Evolutionary conservation across 306 rosid species (phyloP), one percentile per base, ranked within the genome.

Genomic region (Bauhinia variegata): DNA sequence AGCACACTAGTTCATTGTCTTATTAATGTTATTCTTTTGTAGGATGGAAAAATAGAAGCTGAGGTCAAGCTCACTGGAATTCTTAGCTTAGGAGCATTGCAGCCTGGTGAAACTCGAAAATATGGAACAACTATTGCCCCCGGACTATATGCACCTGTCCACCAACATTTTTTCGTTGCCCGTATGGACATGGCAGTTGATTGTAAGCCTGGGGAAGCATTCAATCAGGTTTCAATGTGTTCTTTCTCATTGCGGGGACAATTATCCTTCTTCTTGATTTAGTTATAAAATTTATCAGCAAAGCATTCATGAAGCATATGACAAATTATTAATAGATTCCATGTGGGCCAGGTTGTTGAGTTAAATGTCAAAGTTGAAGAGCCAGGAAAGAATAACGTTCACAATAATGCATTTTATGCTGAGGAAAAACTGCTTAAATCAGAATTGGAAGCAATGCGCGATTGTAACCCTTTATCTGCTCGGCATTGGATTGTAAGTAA

Each of bases 111-210:
- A 82, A 82, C 80, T 63, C 80, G 96, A 59, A 89, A 86, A 74
- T 89, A 89, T 65, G 96, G 96, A 43, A 89, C 96, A 65, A 89
- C 87, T 36, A 89, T 89, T 71, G 96, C 92, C 6, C 96, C 92
- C 46, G 96, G 96, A 53, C 70, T 89, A 54, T 89, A 89, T 66
- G 96, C 92, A 0, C 96, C 92, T 58, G 92, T 89, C 63, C 88
- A 89, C 79, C 96, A 86, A 68, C 96, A 89, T 74, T 86, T 89
- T 60, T 86, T 86, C 62, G 96, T 88, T 54, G 96, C 96, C 54
- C 91, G 96, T 37, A 82, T 88, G 92, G 89, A 88, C 83, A 88
- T 88, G 96, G 85, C 92, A 38, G 89, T 88, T 53, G 96, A 88
- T 78, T 84, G 96, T 79, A 88, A 78, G 75, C 92, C 96, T 32